Percentiles rank a stretch among this genome's conserved stretches.
These are phyloP conservation scores for Calophaca sinica DNA, from an alignment of 306 rosid species.

Conservation along the genomic window DNA sequence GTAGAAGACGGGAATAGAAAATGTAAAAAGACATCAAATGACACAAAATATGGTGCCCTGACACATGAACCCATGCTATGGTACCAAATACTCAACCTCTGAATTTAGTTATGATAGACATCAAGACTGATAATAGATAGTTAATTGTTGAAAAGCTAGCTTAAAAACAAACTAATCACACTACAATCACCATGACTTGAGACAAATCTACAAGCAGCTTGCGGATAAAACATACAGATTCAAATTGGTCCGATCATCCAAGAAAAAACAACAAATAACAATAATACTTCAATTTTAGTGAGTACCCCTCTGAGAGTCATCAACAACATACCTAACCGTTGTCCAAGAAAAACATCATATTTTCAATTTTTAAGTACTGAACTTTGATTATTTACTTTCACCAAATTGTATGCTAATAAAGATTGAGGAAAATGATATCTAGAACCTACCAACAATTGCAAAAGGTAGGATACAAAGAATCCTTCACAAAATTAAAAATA, in stretches of 20 bases:
- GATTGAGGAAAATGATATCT: background rate
- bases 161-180: constrained; percentile 18
- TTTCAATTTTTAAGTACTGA: background rate
- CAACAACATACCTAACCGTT: background rate
- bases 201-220: constrained; percentile 20
- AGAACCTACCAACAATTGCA: constrained; percentile 4
- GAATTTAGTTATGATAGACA: background rate
- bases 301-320: constrained; percentile 2
- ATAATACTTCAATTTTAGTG: background rate
- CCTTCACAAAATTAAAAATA: background rate
- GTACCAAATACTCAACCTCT: background rate
- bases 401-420: background rate
- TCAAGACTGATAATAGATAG: background rate
- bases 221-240: constrained; percentile 13
- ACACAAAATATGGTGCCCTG: background rate
- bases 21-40: background rate
- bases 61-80: constrained; percentile 3
- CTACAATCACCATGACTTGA: constrained; percentile 26
- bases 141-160: constrained; percentile 23
- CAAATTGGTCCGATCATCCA: constrained; percentile 26
- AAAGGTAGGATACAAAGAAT: background rate
- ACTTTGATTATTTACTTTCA: constrained; percentile 18
- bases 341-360: constrained; percentile 9
- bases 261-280: background rate
- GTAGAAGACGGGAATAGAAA: background rate